Base-by-base conservation (phyloP, 495 filamentous ascomycete genomes). In the Hypoxylon lienhwacheense region DNA sequence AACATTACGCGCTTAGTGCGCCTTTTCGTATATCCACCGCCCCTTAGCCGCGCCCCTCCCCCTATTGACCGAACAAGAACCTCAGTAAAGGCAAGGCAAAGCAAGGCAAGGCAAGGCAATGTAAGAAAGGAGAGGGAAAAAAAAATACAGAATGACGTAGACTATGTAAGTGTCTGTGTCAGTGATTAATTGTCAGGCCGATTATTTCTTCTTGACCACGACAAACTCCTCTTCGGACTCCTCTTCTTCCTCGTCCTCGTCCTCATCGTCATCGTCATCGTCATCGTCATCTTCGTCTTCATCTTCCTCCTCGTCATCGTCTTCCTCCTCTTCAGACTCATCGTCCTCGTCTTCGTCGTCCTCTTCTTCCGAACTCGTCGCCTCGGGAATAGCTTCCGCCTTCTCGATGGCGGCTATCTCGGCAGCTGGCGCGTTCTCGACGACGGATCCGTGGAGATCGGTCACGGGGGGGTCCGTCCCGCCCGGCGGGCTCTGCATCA, bases 401-500 rank as follows among this genome's bases (percentile, higher is more conserved):
- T 65, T 59, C 65, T 77, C 69, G 1, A 71, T 51, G 2, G 66
- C 71, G 14, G 63, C 67, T 48, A 71, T 72, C 61, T 74, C 70
- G 44, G 69, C 70, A 2, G 59, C 24, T 14, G 66, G 54, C 5
- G 66, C 72, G 1, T 11, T 37, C 28, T 56, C 49, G 20, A 75
- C 44, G 1, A 40, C 8, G 4, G 66, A 50, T 5, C 61, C 73
- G 25, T 41, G 56, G 59, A 66, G 59, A 47, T 70, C 47, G 14
- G 53, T 62, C 16, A 69, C 66, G 17, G 70, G 59, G 14, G 70
- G 68, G 22, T 57, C 45, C 15, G 70, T 69, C 6, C 68, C 71
- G 37, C 68, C 66, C 19, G 65, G 76, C 21, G 77, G 75, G 42
- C 67, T 73, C 57, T 80, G 77, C 45, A 78, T 35, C 11, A 69